These are phyloP conservation scores for Cyclocybe aegerita DNA, from an alignment of 768 basidiomycete genomes.

Conservation along the genomic window DNA sequence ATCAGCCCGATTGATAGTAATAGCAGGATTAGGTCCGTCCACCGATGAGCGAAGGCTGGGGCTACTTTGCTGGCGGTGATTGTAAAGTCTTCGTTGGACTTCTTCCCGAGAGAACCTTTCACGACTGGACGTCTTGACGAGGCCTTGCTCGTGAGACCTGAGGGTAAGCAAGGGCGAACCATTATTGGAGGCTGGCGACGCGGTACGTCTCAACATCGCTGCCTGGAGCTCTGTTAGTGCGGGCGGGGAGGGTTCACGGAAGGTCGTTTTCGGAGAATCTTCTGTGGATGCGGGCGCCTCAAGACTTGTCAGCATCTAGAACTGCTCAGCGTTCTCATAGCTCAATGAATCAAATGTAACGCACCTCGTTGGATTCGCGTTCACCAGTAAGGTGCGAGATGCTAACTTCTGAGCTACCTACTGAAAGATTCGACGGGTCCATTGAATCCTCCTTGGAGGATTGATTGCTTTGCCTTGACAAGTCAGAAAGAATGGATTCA, in stretches of 20 bases:
- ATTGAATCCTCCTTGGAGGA: slow-evolving; percentile 23
- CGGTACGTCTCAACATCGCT: slow-evolving; percentile 11
- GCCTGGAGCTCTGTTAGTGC: slow-evolving; percentile 10
- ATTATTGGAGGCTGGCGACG: slow-evolving; percentile 19
- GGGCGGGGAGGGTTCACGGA: slow-evolving; percentile 3
- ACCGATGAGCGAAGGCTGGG: slow-evolving; percentile 7
- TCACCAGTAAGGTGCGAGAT: slow-evolving; percentile 18
- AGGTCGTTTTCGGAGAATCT: background rate
- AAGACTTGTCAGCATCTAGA: slow-evolving; percentile 10
- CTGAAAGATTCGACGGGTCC: slow-evolving; percentile 26
- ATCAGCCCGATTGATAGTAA: slow-evolving; percentile 2
- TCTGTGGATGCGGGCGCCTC: background rate
- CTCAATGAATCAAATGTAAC: background rate
- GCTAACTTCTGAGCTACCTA: slow-evolving; percentile 28
- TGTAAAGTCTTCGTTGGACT: slow-evolving; percentile 23
- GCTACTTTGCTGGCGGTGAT: slow-evolving; percentile 18
- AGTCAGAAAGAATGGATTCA: slow-evolving; percentile 18
- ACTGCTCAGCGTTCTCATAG: background rate
- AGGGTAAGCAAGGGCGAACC: slow-evolving; percentile 18
- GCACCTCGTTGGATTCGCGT: slow-evolving; percentile 13
- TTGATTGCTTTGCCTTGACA: slow-evolving; percentile 14
- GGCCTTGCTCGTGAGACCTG: slow-evolving; percentile 4
- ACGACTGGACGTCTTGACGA: slow-evolving; percentile 19
- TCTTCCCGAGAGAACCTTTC: slow-evolving; percentile 26
- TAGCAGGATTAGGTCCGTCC: slow-evolving; percentile 11